These are phyloP conservation scores for Pichia sp. DNA, from an alignment of 1,139 yeast species.

Conservation along the genomic window DNA sequence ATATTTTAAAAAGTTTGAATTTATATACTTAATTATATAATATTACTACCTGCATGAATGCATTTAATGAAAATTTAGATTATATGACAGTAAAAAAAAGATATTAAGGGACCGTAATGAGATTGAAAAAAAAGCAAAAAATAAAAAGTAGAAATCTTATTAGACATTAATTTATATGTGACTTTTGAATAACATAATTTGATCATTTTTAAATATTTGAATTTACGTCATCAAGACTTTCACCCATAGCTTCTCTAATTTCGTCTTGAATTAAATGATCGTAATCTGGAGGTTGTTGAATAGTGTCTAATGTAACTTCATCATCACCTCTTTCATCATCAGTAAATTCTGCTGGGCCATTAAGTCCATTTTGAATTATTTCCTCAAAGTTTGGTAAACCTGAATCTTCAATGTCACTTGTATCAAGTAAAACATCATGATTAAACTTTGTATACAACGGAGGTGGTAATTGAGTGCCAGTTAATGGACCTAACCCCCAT, in stretches of 20 bases:
- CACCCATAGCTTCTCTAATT: constrained; percentile 16
- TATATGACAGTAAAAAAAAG: too few relatives aligned
- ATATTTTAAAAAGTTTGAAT: too few relatives aligned
- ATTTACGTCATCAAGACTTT: constrained; percentile 1
- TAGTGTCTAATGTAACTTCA: constrained; percentile 14
- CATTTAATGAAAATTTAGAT: too few relatives aligned
- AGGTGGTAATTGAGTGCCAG: constrained; percentile 58
- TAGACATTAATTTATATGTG: too few relatives aligned
- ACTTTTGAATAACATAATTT: background rate
- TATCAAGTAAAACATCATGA: constrained; percentile 46
- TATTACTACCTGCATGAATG: too few relatives aligned
- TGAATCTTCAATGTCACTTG: constrained; percentile 49
- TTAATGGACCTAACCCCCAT: constrained; percentile 61
- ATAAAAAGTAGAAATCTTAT: too few relatives aligned
- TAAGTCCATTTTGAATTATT: constrained; percentile 12
- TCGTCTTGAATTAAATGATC: constrained; percentile 16
- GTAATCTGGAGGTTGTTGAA: constrained; percentile 15
- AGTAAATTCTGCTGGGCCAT: constrained; percentile 22
- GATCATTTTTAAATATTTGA: background rate
- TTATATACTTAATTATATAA: too few relatives aligned
- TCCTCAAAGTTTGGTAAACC: constrained; percentile 49
- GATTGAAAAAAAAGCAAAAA: too few relatives aligned
- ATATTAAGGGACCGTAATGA: too few relatives aligned
- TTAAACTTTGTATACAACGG: constrained; percentile 53
- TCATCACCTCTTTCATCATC: constrained; percentile 23